phyloP scores from a whole-genome alignment of 2,329 filamentous ascomycete species.

The Dryadomyces sulphureus region DNA sequence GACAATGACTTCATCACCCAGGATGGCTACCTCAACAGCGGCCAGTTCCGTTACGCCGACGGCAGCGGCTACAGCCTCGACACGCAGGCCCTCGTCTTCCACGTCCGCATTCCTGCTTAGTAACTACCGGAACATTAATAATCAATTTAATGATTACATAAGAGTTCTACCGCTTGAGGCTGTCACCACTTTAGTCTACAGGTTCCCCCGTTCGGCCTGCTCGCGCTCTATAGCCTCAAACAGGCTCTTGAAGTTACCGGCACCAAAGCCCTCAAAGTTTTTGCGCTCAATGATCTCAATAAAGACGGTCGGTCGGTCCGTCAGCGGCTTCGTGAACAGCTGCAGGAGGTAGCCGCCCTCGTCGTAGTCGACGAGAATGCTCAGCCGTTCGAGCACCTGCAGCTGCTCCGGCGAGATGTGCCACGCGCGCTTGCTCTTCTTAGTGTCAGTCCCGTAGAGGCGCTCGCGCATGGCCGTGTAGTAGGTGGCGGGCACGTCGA shows the following conservation, averaged over 20 bases:
- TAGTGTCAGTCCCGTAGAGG: slow-evolving; percentile 22
- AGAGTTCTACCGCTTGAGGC: too few relatives aligned
- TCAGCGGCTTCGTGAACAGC: slow-evolving; percentile 72
- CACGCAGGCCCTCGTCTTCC: slow-evolving; percentile 49
- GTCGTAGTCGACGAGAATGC: slow-evolving; percentile 91
- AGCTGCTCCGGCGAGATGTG: slow-evolving; percentile 60
- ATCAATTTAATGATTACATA: too few relatives aligned
- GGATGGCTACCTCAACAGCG: slow-evolving; percentile 45
- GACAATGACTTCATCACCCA: slow-evolving; percentile 69
- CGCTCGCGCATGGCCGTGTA: slow-evolving; percentile 64
- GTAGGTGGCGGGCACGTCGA: slow-evolving; percentile 75
- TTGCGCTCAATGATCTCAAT: slow-evolving; percentile 92
- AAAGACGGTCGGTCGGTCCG: slow-evolving; percentile 91
- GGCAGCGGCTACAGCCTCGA: slow-evolving; percentile 40
- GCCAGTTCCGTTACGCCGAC: slow-evolving; percentile 40
- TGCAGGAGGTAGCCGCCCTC: slow-evolving; percentile 73
- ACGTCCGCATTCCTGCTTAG: slow-evolving; percentile 18
- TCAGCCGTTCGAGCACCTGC: slow-evolving; percentile 58
- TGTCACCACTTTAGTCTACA: slow-evolving; percentile 26
- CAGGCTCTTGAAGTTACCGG: slow-evolving; percentile 87
- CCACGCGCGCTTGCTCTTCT: slow-evolving; percentile 22
- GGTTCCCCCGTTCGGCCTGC: slow-evolving; percentile 72
- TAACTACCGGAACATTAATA: too few relatives aligned
- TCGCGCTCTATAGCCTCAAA: slow-evolving; percentile 94
- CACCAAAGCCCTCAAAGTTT: slow-evolving; percentile 82